Evolutionary conservation across 306 rosid species (phyloP), one percentile per base, ranked within the genome.

Genomic region (Quercus robur): DNA sequence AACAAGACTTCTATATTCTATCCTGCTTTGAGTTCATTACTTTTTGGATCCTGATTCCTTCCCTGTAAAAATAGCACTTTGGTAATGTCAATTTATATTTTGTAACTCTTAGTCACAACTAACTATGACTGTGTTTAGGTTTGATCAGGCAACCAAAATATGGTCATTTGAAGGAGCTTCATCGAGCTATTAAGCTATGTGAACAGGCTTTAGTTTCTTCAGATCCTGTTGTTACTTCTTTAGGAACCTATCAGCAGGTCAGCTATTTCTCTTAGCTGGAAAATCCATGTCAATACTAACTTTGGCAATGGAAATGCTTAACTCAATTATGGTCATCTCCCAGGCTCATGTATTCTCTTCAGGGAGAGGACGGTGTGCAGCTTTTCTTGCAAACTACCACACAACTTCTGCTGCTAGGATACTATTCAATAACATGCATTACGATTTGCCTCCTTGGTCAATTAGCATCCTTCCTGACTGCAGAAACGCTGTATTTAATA

Each of bases 391-490:
- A 62, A 95, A 95, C 80, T 90, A 80, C 81, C 84, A 91, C 74
- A 30, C 87, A 6, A 71, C 70, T 14, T 87, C 94, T 54, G 84
- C 91, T 55, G 96, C 93, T 49, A 83, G 80, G 38, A 97, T 93
- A 84, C 75, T 55, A 6, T 95, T 93, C 83, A 93, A 95, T 74
- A 91, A 91, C 79, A 76, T 57, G 85, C 93, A 82, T 80, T 90
- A 93, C 57, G 85, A 86, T 76, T 85, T 95, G 82, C 98, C 99
- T 84, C 86, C 98, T 87, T 95, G 99, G 99, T 95, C 99, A 68
- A 84, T 91, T 77, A 95, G 99, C 89, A 95, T 95, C 78, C 97
- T 95, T 74, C 99, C 99, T 20, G 97, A 95, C 84, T 95, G 99
- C 82, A 87, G 81, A 79, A 84, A 86, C 31, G 94, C 68, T 77